Percentiles rank a stretch among this genome's conserved stretches.
Conservation (phyloP, 352 stramenopile species). For the Phytophthora sansomeana region DNA sequence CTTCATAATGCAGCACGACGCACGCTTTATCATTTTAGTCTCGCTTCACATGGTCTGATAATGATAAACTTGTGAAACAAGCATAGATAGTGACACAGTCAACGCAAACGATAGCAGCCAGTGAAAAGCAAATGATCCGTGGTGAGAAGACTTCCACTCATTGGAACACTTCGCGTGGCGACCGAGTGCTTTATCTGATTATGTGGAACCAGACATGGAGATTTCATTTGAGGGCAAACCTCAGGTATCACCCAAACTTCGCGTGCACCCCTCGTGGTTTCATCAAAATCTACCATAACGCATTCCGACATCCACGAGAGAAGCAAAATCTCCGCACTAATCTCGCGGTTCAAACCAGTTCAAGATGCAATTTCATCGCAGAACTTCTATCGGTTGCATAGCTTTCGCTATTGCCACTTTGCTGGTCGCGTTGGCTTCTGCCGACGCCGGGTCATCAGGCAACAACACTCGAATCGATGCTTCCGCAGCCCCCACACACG, state of each 20-base stretch:
- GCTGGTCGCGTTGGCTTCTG: conserved; percentile 1
- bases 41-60: not conserved
- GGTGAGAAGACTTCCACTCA: not conserved
- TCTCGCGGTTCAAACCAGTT: not conserved
- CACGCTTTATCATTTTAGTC: not conserved
- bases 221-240: not conserved
- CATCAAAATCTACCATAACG: not conserved
- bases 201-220: not conserved
- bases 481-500: conserved; percentile 17
- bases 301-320: conserved; percentile 10
- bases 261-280: not conserved
- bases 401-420: not conserved
- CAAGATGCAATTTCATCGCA: conserved; percentile 14
- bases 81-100: not conserved
- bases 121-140: not conserved
- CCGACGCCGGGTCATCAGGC: not conserved
- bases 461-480: conserved; percentile 13
- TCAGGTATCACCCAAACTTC: not conserved
- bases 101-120: not conserved
- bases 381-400: not conserved
- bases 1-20: too few species aligned
- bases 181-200: conserved; percentile 3
- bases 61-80: not conserved
- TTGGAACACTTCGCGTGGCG: not conserved
- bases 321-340: not conserved